These are phyloP conservation scores for Lipomyces yamadae DNA, from an alignment of 805 yeast species.

Conservation along the genomic window DNA sequence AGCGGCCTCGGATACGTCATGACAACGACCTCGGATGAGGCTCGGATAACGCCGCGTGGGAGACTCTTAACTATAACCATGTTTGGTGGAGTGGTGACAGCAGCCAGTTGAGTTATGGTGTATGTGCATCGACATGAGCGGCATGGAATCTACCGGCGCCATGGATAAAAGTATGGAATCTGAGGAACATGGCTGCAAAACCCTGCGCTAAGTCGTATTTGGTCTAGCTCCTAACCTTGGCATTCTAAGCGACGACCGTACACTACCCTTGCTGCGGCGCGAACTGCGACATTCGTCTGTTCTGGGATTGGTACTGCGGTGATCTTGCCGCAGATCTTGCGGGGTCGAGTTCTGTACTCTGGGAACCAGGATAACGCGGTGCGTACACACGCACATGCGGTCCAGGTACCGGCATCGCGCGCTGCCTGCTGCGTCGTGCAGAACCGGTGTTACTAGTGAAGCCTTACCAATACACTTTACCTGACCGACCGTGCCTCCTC, in stretches of 20 bases:
- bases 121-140: not conserved
- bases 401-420: constrained; percentile 2
- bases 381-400: not conserved
- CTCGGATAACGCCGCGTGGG: no score
- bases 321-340: not conserved
- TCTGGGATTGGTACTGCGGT: not conserved
- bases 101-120: no score
- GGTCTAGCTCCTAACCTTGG: not conserved
- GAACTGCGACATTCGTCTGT: not conserved
- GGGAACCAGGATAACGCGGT: not conserved
- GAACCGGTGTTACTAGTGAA: not conserved
- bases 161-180: not conserved
- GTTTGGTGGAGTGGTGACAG: not conserved
- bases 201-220: not conserved
- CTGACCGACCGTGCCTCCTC: not conserved
- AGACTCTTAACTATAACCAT: not conserved
- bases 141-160: not conserved
- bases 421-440: not conserved
- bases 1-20: no score
- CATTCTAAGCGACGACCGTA: not conserved
- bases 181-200: not conserved
- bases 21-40: no score
- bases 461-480: not conserved
- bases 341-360: not conserved
- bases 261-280: not conserved